Conservation (phyloP, 176 grass and related monocot genomes). For the Lolium rigidum region DNA sequence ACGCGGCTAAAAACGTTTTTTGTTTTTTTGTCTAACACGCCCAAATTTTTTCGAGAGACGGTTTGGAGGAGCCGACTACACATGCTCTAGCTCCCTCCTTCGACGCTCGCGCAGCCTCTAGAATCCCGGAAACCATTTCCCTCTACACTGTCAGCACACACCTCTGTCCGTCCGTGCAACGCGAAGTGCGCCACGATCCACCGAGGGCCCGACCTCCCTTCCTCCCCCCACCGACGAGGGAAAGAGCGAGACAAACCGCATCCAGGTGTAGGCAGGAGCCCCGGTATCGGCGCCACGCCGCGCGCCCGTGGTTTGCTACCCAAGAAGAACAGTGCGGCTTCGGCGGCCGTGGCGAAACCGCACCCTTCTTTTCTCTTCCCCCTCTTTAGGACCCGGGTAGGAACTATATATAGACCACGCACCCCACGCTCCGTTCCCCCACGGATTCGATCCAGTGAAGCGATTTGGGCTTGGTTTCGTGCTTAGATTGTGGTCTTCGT, state of each 20-base stretch:
- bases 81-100: neutral
- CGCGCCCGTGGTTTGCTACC: slow-evolving; percentile 45
- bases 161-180: neutral
- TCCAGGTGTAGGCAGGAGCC: slow-evolving; percentile 40
- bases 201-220: no score
- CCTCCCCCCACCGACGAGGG: neutral
- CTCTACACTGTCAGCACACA: neutral
- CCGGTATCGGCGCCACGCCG: slow-evolving; percentile 42
- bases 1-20: no score
- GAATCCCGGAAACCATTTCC: neutral
- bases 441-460: neutral
- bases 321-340: neutral
- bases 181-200: neutral
- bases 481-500: neutral
- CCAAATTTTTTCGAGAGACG: no score
- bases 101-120: neutral
- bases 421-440: neutral
- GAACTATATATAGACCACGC: slow-evolving; percentile 34
- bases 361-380: neutral
- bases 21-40: no score
- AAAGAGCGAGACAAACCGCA: slow-evolving; percentile 29
- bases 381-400: neutral
- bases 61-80: no score
- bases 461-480: neutral
- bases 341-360: slow-evolving; percentile 28